Evolutionary conservation across 2,329 filamentous ascomycete genomes (phyloP).

Genomic region (Alternaria alternata): DNA sequence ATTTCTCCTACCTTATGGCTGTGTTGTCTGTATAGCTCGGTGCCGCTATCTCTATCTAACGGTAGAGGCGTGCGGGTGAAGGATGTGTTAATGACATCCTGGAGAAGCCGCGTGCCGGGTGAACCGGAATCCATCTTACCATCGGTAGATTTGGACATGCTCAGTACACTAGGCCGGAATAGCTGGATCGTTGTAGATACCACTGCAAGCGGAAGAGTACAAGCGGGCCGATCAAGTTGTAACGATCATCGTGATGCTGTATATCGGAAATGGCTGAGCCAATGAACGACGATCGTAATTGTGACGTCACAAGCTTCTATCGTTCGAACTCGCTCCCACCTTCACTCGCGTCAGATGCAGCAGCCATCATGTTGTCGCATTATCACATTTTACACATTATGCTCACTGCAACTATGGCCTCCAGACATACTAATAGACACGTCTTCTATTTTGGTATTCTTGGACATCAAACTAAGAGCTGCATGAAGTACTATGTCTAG

Average conservation of each 20-base stretch:
- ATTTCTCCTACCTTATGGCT: slow-evolving; percentile 20
- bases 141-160: slow-evolving; percentile 17
- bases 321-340: background rate
- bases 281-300: slow-evolving; percentile 7
- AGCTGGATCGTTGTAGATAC: slow-evolving; percentile 13
- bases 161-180: slow-evolving; percentile 10
- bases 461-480: background rate
- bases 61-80: slow-evolving; percentile 12
- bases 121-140: slow-evolving; percentile 3
- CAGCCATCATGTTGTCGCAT: background rate
- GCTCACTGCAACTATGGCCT: background rate
- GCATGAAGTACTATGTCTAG: background rate
- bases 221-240: slow-evolving; percentile 10
- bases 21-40: slow-evolving; percentile 16
- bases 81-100: slow-evolving; percentile 22
- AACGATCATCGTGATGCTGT: slow-evolving; percentile 4
- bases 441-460: background rate
- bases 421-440: background rate
- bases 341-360: background rate
- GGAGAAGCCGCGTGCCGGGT: slow-evolving; percentile 16
- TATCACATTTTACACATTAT: background rate
- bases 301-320: slow-evolving; percentile 16
- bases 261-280: slow-evolving; percentile 4
- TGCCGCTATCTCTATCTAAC: slow-evolving; percentile 16
- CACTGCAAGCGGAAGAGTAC: background rate